These are phyloP conservation scores for Cladophialophora exuberans DNA, from an alignment of 2,329 filamentous ascomycete genomes.

Conservation along the genomic window DNA sequence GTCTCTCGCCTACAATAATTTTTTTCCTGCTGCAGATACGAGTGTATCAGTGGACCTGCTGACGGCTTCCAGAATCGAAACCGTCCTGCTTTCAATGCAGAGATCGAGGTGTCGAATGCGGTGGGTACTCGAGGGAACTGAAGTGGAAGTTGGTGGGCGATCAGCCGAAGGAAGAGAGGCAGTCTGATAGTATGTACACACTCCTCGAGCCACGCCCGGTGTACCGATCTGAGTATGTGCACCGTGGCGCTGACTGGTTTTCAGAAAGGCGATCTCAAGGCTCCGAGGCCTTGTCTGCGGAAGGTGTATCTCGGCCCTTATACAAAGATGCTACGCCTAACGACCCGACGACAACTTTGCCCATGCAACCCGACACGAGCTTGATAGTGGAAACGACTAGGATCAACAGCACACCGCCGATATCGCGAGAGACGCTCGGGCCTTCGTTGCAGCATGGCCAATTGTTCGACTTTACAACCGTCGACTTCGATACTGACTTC, in stretches of 20 bases:
- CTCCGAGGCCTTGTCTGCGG: not conserved
- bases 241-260: not conserved
- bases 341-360: not conserved
- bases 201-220: not conserved
- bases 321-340: not conserved
- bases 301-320: not conserved
- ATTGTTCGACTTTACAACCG: conserved; percentile 9
- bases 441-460: conserved; percentile 5
- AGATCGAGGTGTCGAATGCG: conserved; percentile 66
- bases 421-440: not conserved
- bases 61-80: too few species aligned
- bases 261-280: not conserved
- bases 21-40: too few species aligned
- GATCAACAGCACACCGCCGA: not conserved
- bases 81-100: conserved; percentile 69
- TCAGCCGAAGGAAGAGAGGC: not conserved
- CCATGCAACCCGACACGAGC: not conserved
- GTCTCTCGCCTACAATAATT: too few species aligned
- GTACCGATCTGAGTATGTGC: too few species aligned
- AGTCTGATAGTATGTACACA: not conserved
- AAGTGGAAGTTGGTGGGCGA: conserved; percentile 10
- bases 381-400: not conserved
- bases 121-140: conserved; percentile 56
- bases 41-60: too few species aligned
- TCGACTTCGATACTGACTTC: conserved; percentile 5